These are phyloP conservation scores for Hypomyces perniciosus DNA, from an alignment of 2,329 filamentous ascomycete genomes.

Conservation along the genomic window DNA sequence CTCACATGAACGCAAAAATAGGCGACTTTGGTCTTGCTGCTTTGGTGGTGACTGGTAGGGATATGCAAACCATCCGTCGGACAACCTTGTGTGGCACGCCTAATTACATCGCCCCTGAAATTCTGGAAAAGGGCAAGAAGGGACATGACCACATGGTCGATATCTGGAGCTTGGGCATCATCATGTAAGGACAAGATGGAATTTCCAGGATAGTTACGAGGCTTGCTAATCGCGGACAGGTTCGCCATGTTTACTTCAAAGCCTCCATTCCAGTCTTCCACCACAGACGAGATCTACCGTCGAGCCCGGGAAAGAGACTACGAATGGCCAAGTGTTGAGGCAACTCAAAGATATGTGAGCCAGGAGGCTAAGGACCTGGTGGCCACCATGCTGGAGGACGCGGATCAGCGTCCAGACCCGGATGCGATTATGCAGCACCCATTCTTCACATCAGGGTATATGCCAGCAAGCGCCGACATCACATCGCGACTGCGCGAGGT, in stretches of 20 bases:
- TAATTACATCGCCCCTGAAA: slow-evolving; percentile 97
- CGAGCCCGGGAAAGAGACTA: slow-evolving; percentile 67
- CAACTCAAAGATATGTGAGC: slow-evolving; percentile 64
- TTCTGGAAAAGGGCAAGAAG: slow-evolving; percentile 86
- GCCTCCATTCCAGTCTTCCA: slow-evolving; percentile 90
- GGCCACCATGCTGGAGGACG: slow-evolving; percentile 67
- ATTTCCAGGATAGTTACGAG: not conserved
- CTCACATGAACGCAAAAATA: slow-evolving; percentile 94
- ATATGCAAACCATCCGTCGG: slow-evolving; percentile 75
- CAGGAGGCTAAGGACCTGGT: slow-evolving; percentile 73
- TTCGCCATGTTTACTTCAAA: slow-evolving; percentile 97
- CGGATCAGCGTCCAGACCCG: slow-evolving; percentile 67
- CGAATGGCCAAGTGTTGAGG: slow-evolving; percentile 66
- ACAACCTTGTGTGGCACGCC: slow-evolving; percentile 95
- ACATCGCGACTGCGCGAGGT: slow-evolving; percentile 51
- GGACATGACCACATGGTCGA: slow-evolving; percentile 98
- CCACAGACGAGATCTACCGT: slow-evolving; percentile 78
- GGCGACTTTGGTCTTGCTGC: slow-evolving; percentile 96
- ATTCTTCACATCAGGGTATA: slow-evolving; percentile 72
- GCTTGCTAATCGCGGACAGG: slow-evolving; percentile 35
- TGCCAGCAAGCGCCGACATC: slow-evolving; percentile 58
- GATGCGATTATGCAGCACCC: slow-evolving; percentile 73
- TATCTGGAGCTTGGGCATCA: slow-evolving; percentile 96
- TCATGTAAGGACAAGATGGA: slow-evolving; percentile 58
- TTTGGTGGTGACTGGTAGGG: slow-evolving; percentile 82